Conservation (phyloP, 176 grass and related monocot genomes). For the Oryza punctata region DNA sequence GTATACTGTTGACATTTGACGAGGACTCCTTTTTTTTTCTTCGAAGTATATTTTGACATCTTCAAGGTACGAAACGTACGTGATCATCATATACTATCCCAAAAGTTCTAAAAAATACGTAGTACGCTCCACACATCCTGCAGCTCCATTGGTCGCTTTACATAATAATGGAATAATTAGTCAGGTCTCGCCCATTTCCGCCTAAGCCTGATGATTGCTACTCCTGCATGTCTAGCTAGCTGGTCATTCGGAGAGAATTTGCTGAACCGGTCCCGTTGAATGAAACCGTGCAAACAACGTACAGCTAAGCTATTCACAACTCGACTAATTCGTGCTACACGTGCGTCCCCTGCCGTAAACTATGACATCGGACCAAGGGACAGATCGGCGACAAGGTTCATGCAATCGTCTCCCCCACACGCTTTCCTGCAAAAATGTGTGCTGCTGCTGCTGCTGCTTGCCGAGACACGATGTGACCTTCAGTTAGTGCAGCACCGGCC, state of each 20-base stretch:
- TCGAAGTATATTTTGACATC: background rate
- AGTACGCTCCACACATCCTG: background rate
- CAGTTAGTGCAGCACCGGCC: background rate
- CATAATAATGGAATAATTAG: background rate
- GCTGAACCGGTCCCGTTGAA: background rate
- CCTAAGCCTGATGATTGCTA: background rate
- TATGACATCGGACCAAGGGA: background rate
- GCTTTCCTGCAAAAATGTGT: background rate
- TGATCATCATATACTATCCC: background rate
- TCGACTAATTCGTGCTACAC: constrained; percentile 38
- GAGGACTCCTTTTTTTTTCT: background rate
- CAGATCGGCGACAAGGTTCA: background rate
- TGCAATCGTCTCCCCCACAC: background rate
- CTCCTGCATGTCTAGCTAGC: no score
- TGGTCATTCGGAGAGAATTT: background rate
- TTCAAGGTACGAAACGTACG: background rate
- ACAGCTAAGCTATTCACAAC: background rate
- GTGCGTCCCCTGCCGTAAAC: background rate
- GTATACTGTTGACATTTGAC: background rate
- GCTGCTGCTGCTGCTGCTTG: background rate
- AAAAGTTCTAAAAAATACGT: background rate
- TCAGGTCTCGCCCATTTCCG: background rate
- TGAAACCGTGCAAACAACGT: background rate
- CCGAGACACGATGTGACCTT: background rate
- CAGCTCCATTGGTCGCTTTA: background rate